Evolutionary conservation across 176 grass and related monocot species (phyloP).

Genomic region (Lolium perenne): DNA sequence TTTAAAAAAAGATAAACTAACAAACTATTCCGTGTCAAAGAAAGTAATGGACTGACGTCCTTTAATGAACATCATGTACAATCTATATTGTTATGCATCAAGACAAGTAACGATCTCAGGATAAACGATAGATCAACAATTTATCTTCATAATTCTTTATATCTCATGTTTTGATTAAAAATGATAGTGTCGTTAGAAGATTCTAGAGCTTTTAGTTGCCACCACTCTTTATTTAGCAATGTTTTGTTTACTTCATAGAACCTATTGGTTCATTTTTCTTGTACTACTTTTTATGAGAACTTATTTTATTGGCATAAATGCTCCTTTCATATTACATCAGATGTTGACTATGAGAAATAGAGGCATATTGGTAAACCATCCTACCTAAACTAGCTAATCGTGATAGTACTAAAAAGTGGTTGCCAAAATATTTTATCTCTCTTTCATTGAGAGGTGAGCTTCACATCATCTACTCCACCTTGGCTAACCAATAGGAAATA

Average conservation of each 20-base stretch:
- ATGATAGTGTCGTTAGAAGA: background rate
- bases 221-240: background rate
- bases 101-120: background rate
- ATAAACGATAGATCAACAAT: background rate
- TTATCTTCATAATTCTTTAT: background rate
- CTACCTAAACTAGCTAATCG: background rate
- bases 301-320: conserved; percentile 1
- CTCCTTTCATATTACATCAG: background rate
- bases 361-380: background rate
- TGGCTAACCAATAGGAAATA: no score
- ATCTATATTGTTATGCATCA: background rate
- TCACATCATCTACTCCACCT: background rate
- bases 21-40: background rate
- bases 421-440: background rate
- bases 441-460: background rate
- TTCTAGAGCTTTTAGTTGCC: background rate
- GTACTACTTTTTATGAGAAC: background rate
- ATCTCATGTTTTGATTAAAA: no score
- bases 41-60: background rate
- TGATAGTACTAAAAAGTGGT: background rate
- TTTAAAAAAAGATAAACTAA: background rate
- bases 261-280: background rate
- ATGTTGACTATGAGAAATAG: background rate
- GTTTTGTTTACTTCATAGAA: background rate
- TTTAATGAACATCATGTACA: background rate